Evolutionary conservation across 2,329 filamentous ascomycete genomes (phyloP).

Genomic region (Diaporthe sp.): DNA sequence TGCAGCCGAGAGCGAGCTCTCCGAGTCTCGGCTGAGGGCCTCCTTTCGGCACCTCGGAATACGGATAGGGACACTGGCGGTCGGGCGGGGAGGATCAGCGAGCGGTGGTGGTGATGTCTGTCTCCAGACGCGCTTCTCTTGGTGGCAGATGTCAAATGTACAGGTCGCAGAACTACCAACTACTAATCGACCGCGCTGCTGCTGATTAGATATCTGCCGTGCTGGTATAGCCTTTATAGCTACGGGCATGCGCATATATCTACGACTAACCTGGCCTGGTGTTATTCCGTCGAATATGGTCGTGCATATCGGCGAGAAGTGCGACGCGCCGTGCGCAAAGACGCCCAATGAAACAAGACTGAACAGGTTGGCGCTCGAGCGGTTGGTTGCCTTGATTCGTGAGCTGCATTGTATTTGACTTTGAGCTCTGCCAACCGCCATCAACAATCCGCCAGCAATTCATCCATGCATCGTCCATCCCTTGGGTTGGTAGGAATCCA

Average conservation of each 20-base stretch:
- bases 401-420: conserved; percentile 15
- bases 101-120: not conserved
- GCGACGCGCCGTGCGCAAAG: conserved; percentile 9
- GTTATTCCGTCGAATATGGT: not conserved
- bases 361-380: conserved; percentile 17
- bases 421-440: not conserved
- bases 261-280: not conserved
- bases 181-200: not conserved
- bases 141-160: too few species aligned
- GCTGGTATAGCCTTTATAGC: not conserved
- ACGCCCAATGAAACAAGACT: conserved; percentile 5
- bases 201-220: not conserved
- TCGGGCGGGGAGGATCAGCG: not conserved
- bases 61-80: not conserved
- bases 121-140: not conserved
- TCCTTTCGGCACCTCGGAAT: not conserved
- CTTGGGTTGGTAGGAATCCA: conserved; percentile 19
- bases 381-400: conserved; percentile 15
- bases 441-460: not conserved
- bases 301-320: conserved; percentile 23
- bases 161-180: too few species aligned
- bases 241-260: not conserved
- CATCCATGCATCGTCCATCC: not conserved
- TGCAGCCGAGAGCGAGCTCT: conserved; percentile 8
- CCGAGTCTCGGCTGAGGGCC: not conserved